Evolutionary conservation across 352 stramenopile species (phyloP), one percentile per base, ranked within the genome.

Genomic region (Phytophthora meadii): DNA sequence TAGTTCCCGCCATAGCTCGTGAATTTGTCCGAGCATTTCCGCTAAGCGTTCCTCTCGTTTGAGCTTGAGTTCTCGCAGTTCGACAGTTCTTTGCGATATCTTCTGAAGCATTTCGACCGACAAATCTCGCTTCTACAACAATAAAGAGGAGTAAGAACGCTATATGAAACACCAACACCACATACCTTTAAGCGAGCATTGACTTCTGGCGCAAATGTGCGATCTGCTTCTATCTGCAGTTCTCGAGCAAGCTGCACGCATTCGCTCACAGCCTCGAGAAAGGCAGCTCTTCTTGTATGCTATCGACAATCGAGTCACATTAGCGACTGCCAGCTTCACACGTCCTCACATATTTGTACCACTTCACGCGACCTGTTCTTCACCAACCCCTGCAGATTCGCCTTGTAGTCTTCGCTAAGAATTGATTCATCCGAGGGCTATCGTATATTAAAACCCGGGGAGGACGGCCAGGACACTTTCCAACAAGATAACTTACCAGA

Each of bases 11-110:
- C 74, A 82, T 4, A 82, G 54, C 12, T 68, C 50, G 8, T 64
- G 54, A 15, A 82, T 82, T 42, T 80, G 56, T 9, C 58, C 68
- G 5, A 74, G 40, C 65, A 71, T 74, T 22, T 77, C 64, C 15
- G 65, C 59, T 32, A 77, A 30, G 36, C 52, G 53, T 19, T 50
- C 24, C 19, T 82, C 59, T 6, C 61, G 39, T 45, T 72, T 67
- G 10, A 60, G 22, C 54, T 77, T 72, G 15, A 72, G 9, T 17
- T 75, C 61, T 44, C 72, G 71, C 22, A 84, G 60, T 53, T 84
- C 67, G 24, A 62, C 46, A 56, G 70, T 67, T 36, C 78, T 65
- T 17, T 59, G 52, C 2, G 76, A 77, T 5, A 81, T 74, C 30
- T 76, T 70, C 42, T 74, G 37, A 3, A 79, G 47, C 46, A 75